These are phyloP conservation scores for Tuber aestivum DNA, from an alignment of 495 filamentous ascomycete species.

Conservation along the genomic window DNA sequence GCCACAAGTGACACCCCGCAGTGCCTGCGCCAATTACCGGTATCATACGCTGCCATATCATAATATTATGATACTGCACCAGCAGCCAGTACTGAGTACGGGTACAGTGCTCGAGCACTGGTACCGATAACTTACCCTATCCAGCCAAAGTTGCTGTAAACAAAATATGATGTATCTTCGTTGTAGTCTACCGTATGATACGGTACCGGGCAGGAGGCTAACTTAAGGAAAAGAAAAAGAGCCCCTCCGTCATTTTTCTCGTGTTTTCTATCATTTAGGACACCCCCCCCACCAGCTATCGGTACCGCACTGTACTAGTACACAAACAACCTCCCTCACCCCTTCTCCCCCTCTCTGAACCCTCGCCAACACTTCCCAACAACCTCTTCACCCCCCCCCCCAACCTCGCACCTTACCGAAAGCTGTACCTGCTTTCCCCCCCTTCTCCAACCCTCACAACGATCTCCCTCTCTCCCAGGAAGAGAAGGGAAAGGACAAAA, in stretches of 20 bases:
- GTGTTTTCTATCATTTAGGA: slow-evolving; percentile 20
- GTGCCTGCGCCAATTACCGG: not conserved
- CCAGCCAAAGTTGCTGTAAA: not conserved
- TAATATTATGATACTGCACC: too few species aligned
- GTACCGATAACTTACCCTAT: not conserved
- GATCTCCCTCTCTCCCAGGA: not conserved
- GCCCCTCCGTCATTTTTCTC: slow-evolving; percentile 33
- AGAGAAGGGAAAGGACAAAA: too few species aligned
- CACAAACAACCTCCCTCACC: not conserved
- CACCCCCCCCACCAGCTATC: slow-evolving; percentile 22
- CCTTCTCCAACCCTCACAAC: not conserved
- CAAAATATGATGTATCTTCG: not conserved
- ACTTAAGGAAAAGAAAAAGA: not conserved
- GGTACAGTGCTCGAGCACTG: too few species aligned
- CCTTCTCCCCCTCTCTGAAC: not conserved
- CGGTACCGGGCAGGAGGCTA: not conserved
- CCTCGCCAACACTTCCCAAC: not conserved
- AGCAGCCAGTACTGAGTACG: too few species aligned
- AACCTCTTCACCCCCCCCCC: not conserved
- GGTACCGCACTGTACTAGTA: not conserved
- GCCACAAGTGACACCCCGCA: slow-evolving; percentile 35
- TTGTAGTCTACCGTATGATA: not conserved
- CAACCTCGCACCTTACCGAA: not conserved
- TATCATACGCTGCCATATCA: too few species aligned
- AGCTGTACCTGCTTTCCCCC: not conserved